phyloP scores from a whole-genome alignment of 1,139 yeast genomes.

The Lodderomyces metapsilosis region DNA sequence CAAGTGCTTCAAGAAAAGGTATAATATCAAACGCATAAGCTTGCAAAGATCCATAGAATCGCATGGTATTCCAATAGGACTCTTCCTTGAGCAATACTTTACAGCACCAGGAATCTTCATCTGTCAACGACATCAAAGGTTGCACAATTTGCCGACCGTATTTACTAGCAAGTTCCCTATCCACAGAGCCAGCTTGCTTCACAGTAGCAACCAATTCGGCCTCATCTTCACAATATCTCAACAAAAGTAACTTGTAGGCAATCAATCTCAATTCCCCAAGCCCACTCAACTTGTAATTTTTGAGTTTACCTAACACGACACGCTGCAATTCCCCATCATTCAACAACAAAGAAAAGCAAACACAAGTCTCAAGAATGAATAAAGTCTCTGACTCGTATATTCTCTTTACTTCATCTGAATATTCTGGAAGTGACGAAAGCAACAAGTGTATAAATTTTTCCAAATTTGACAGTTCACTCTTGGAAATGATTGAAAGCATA shows the following conservation, averaged over 20 bases:
- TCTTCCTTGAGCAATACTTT: slow-evolving; percentile 41
- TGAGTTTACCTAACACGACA: slow-evolving; percentile 23
- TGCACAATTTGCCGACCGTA: slow-evolving; percentile 51
- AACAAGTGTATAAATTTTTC: slow-evolving; percentile 22
- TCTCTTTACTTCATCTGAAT: slow-evolving; percentile 38
- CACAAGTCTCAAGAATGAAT: slow-evolving; percentile 54
- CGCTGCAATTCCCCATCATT: slow-evolving; percentile 34
- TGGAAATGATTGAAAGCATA: slow-evolving; percentile 47
- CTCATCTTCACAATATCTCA: slow-evolving; percentile 29
- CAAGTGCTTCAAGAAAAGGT: slow-evolving; percentile 45
- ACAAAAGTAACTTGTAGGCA: slow-evolving; percentile 43
- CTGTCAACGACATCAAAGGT: slow-evolving; percentile 54
- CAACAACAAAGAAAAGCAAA: slow-evolving; percentile 49
- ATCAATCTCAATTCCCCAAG: slow-evolving; percentile 31
- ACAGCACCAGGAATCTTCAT: slow-evolving; percentile 49
- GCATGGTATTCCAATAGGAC: slow-evolving; percentile 62
- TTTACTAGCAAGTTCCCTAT: slow-evolving; percentile 41
- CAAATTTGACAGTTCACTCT: slow-evolving; percentile 26
- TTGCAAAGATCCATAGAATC: slow-evolving; percentile 57
- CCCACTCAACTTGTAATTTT: slow-evolving; percentile 24
- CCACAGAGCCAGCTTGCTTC: slow-evolving; percentile 25
- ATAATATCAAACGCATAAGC: slow-evolving; percentile 51
- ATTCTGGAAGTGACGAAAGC: slow-evolving; percentile 30
- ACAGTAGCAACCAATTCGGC: slow-evolving; percentile 22
- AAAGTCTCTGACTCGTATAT: slow-evolving; percentile 54